phyloP scores from a whole-genome alignment of 768 basidiomycete species.

The Inosperma sp. region DNA sequence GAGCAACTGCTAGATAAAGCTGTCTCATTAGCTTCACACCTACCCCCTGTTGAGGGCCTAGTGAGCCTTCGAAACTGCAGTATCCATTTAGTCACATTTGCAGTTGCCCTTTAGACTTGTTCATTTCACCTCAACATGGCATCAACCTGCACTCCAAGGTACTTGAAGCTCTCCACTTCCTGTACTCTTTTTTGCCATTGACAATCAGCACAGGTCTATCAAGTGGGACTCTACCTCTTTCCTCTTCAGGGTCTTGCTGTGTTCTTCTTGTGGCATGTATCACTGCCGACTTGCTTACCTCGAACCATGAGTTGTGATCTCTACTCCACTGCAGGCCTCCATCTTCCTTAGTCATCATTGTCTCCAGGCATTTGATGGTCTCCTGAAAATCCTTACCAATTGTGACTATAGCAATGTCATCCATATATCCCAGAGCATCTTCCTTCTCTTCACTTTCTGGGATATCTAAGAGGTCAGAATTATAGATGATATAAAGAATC shows the following conservation, averaged over 20 bases:
- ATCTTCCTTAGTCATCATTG: slow-evolving; percentile 23
- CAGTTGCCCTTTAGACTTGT: slow-evolving; percentile 5
- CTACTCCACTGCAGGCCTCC: slow-evolving; percentile 26
- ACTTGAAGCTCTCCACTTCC: slow-evolving; percentile 18
- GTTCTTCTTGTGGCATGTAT: slow-evolving; percentile 18
- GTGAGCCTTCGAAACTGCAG: slow-evolving; percentile 11
- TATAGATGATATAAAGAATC: slow-evolving; percentile 27
- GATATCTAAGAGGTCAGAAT: slow-evolving; percentile 19
- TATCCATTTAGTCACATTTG: slow-evolving; percentile 10
- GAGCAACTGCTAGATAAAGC: slow-evolving; percentile 8
- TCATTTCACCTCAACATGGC: slow-evolving; percentile 15
- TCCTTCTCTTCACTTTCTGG: slow-evolving; percentile 6
- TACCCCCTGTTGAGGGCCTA: slow-evolving; percentile 9
- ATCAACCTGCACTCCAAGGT: slow-evolving; percentile 27
- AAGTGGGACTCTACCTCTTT: neutral
- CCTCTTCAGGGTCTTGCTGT: neutral
- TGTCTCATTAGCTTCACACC: slow-evolving; percentile 10
- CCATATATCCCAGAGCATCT: slow-evolving; percentile 26
- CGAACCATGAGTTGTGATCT: slow-evolving; percentile 28
- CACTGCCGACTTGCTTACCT: slow-evolving; percentile 26
- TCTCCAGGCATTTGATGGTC: slow-evolving; percentile 18
- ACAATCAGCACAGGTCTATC: slow-evolving; percentile 3
- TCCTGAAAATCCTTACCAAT: slow-evolving; percentile 21
- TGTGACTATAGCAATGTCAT: slow-evolving; percentile 25
- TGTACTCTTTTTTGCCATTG: slow-evolving; percentile 12